These are phyloP conservation scores for Graphilbum fragrans DNA, from an alignment of 2,329 filamentous ascomycete species.

Conservation along the genomic window DNA sequence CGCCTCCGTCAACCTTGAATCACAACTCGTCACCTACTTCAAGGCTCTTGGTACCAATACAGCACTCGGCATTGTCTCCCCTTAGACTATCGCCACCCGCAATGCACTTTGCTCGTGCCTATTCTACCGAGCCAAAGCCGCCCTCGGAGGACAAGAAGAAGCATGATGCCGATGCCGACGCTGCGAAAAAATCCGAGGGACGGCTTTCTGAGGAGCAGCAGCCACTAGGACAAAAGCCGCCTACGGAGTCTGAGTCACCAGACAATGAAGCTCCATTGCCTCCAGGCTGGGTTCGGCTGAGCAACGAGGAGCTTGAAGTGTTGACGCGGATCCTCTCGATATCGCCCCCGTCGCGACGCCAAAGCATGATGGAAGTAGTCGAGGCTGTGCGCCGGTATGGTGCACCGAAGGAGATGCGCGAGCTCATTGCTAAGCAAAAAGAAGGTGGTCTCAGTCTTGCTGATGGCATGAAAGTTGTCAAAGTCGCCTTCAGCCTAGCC, in stretches of 20 bases:
- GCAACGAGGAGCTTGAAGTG: slow-evolving; percentile 32
- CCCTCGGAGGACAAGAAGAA: slow-evolving; percentile 4
- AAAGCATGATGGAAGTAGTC: slow-evolving; percentile 47
- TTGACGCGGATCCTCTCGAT: slow-evolving; percentile 48
- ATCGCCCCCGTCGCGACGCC: slow-evolving; percentile 50
- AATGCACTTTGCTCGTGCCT: slow-evolving; percentile 5
- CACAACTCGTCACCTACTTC: too few relatives aligned
- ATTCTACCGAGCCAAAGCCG: slow-evolving; percentile 4
- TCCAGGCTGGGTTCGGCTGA: slow-evolving; percentile 34
- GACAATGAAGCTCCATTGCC: slow-evolving; percentile 19
- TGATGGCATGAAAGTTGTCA: slow-evolving; percentile 46
- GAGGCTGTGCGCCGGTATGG: slow-evolving; percentile 54
- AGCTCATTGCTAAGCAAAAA: slow-evolving; percentile 44
- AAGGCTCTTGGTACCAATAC: too few relatives aligned
- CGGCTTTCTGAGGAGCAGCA: too few relatives aligned
- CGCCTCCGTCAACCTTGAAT: too few relatives aligned
- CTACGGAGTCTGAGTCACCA: not conserved
- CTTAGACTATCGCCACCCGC: too few relatives aligned
- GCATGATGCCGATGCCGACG: not conserved
- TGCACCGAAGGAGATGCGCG: slow-evolving; percentile 54
- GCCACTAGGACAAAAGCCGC: not conserved
- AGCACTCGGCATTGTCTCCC: too few relatives aligned
- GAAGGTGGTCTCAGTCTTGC: slow-evolving; percentile 30
- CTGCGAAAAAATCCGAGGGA: not conserved
- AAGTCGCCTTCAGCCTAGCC: slow-evolving; percentile 43